Evolutionary conservation across 1,284 basidiomycete genomes (phyloP), one percentile per base, ranked within the genome.

Genomic region (Xerocomus nothofagi): DNA sequence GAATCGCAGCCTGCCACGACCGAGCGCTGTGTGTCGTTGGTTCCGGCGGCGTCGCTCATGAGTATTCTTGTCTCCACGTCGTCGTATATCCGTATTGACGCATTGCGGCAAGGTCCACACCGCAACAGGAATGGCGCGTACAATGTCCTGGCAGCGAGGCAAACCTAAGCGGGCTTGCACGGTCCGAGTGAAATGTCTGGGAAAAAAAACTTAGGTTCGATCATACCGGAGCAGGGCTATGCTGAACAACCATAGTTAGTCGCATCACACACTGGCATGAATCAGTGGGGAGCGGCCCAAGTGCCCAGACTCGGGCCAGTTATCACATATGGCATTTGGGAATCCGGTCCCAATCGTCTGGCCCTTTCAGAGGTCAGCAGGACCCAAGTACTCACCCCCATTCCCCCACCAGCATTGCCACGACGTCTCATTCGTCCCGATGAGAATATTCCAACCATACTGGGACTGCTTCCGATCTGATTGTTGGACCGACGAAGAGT

Each of bases 181-280:
- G 51, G 51, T 34, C 57, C 44, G 50, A 29, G 31, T 32, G 39
- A 36, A 44, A 42, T 14, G 17, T 47, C 44, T 55, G 50, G 50
- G 57, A 49, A 52, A 54, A 21, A 51, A 41, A 44, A 33, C 12
- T 30, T 44, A 47, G 31, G 37, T 65, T 67, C 65, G 65, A 66
- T 64, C 63, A 65, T 39, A 54, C 44, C 62, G 62, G 62, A 55
- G n/a, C 24, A 48, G 47, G 62, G 66, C 62, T 56, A 65, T 64
- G 62, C 63, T 20, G 3, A 23, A 49, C 41, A 44, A 21, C 53
- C 49, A 60, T 57, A 58, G 48, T 55, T 45, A 29, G 50, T 47
- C 31, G 26, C 32, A 44, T 38, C 40, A 56, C 51, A 43, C 44
- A 44, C n/a, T n/a, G n/a, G n/a, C n/a, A n/a, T 14, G 40, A 29